A percentile compares a stretch with the other conserved stretches of the same genome.
These are phyloP conservation scores for Ananas comosus DNA, from an alignment of 176 grass and related monocot species.

Conservation along the genomic window DNA sequence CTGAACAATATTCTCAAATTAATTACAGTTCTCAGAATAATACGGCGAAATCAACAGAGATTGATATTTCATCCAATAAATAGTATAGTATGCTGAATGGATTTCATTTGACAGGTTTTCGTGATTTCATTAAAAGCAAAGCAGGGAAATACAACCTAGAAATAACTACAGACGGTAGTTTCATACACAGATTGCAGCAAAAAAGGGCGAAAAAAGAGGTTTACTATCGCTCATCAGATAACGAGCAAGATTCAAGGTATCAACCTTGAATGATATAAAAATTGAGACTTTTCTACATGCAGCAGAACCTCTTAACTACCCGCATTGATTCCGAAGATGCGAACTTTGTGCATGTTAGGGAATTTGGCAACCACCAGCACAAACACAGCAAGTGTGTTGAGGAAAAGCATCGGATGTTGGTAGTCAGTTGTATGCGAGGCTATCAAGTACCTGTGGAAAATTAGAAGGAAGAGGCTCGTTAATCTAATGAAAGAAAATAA, in stretches of 20 bases:
- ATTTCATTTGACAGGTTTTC: too few species aligned
- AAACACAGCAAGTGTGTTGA: conserved; percentile 46
- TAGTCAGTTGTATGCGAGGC: conserved; percentile 71
- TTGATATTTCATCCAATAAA: too few species aligned
- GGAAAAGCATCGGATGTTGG: conserved; percentile 71
- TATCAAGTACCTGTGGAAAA: conserved; percentile 52
- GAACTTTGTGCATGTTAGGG: conserved; percentile 81
- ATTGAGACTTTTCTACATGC: neutral
- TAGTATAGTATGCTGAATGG: too few species aligned
- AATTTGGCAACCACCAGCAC: conserved; percentile 65
- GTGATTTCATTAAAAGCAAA: too few species aligned
- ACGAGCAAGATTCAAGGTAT: neutral
- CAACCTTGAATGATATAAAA: neutral
- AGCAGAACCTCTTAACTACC: conserved; percentile 31
- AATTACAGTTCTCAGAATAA: too few species aligned
- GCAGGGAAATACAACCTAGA: too few species aligned
- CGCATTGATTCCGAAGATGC: conserved; percentile 81
- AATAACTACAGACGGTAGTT: too few species aligned
- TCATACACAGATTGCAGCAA: neutral
- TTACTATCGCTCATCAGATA: too few species aligned
- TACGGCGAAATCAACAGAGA: too few species aligned
- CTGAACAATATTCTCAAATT: too few species aligned
- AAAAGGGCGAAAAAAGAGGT: neutral
- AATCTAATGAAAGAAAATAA: neutral
- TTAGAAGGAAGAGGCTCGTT: neutral